Base-by-base conservation (phyloP, 768 basidiomycete genomes). In the Roridomyces roridus region DNA sequence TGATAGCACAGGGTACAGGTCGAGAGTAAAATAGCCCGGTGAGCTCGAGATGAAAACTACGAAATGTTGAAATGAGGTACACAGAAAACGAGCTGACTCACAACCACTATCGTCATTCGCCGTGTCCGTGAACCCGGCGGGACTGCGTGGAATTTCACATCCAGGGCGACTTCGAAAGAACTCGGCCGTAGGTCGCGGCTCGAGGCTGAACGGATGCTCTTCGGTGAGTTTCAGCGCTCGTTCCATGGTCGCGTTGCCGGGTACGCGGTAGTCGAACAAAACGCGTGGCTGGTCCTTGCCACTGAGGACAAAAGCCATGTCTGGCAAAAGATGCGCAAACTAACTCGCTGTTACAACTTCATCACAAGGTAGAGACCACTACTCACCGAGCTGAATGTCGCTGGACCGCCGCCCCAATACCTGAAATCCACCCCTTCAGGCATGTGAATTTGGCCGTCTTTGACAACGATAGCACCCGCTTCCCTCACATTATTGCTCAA, bases 201-300 rank as follows among this genome's bases (percentile, higher is more conserved):
- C n/a, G 24, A 43, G 37, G 6, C 26, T 37, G 47, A 60, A 60
- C 6, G 59, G 52, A 46, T 24, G 40, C 17, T 41, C 35, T 6
- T 54, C 58, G 9, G 52, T 49, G 21, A 50, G 41, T 14, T n/a
- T 23, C 35, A 50, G 47, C 31, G 47, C 53, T 46, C 47, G 29
- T 6, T 49, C 48, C 20, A 20, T 18, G 2, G 39, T 51, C 17
- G 48, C 41, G n/a, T 44, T 36, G 12, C 35, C 46, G 7, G 59
- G 39, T 31, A 21, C 36, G 46, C 46, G 53, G 47, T 42, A 40
- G 43, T 60, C 36, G 26, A 55, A 55, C 20, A 55, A 29, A 17
- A 60, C 52, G 46, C 58, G 51, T 4, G 58, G 58, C 35, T 59
- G 44, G 41, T 59, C 58, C 24, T 48, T 46, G 15, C 58, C 52